A percentile compares a stretch with the other conserved stretches of the same genome.
phyloP scores from a whole-genome alignment of 176 grass and related monocot genomes.

The Typha latifolia region DNA sequence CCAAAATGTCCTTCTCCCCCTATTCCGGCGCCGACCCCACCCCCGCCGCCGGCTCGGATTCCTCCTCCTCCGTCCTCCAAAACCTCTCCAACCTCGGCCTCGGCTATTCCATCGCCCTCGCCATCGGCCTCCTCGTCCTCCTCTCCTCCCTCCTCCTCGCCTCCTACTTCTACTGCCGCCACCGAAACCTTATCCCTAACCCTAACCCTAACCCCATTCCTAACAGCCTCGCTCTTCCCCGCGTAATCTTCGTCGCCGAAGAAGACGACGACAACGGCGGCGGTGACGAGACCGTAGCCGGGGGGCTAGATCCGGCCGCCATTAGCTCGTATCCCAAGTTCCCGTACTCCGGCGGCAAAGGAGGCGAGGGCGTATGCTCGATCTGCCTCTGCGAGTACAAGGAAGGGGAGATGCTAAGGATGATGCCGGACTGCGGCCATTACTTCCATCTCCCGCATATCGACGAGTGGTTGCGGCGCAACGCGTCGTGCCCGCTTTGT shows the following conservation, averaged over 20 bases:
- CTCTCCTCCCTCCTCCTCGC: constrained; percentile 27
- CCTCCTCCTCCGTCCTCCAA: constrained; percentile 23
- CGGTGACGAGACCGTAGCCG: constrained; percentile 18
- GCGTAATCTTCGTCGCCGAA: constrained; percentile 83
- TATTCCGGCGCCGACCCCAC: no score
- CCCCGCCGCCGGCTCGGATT: neutral
- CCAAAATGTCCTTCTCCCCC: constrained; percentile 20
- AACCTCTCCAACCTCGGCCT: constrained; percentile 35
- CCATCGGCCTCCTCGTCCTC: constrained; percentile 53
- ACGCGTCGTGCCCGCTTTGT: constrained; percentile 83
- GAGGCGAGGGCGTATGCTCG: constrained; percentile 44
- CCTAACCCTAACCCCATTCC: constrained; percentile 20
- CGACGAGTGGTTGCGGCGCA: constrained; percentile 78
- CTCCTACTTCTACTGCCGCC: constrained; percentile 35
- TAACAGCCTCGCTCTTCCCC: constrained; percentile 35
- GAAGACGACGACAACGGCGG: constrained; percentile 52
- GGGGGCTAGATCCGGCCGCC: constrained; percentile 54
- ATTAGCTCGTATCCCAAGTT: constrained; percentile 78
- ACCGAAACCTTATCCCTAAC: constrained; percentile 1
- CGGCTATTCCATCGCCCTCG: constrained; percentile 55
- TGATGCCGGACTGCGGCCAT: constrained; percentile 87
- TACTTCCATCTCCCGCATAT: constrained; percentile 84
- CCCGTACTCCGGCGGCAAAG: constrained; percentile 37
- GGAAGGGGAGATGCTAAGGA: constrained; percentile 81
- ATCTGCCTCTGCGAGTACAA: constrained; percentile 91